Percentiles rank a stretch among this genome's conserved stretches.
Evolutionary conservation across 352 stramenopile genomes (phyloP).

Genomic region (Phytophthora tentaculata): DNA sequence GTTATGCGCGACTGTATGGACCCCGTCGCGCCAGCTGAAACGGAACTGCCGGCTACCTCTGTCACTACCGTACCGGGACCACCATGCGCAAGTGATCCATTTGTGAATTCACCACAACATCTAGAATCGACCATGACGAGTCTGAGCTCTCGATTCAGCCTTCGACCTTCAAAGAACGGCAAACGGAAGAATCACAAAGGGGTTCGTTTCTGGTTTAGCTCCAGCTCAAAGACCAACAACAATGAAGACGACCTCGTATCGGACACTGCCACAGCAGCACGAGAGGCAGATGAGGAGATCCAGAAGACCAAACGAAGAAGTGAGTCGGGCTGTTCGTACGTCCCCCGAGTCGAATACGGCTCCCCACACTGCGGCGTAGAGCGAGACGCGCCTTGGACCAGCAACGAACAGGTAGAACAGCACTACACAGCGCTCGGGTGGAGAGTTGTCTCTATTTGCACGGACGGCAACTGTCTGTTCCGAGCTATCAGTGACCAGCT

Average conservation of each 20-base stretch:
- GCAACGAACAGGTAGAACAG: slow-evolving; percentile 44
- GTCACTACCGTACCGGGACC: slow-evolving; percentile 2
- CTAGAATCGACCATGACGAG: slow-evolving; percentile 1
- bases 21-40: slow-evolving; percentile 17
- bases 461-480: slow-evolving; percentile 67
- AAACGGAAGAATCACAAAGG: slow-evolving; percentile 19
- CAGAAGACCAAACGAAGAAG: slow-evolving; percentile 17
- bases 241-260: slow-evolving; percentile 4
- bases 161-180: slow-evolving; percentile 26
- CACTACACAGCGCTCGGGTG: slow-evolving; percentile 49
- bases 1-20: slow-evolving; percentile 22
- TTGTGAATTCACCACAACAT: slow-evolving; percentile 20
- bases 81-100: slow-evolving; percentile 13
- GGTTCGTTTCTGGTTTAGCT: slow-evolving; percentile 38
- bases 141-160: slow-evolving; percentile 22
- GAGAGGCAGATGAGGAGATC: slow-evolving; percentile 16
- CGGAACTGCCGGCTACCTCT: slow-evolving; percentile 29
- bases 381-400: slow-evolving; percentile 39
- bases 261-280: slow-evolving; percentile 21
- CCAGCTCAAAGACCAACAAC: slow-evolving; percentile 6
- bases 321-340: slow-evolving; percentile 10
- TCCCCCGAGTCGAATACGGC: slow-evolving; percentile 25
- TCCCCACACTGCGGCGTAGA: slow-evolving; percentile 12
- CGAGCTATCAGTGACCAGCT: slow-evolving; percentile 66
- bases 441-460: slow-evolving; percentile 32